A percentile compares a stretch with the other conserved stretches of the same genome.
Evolutionary conservation across 345 rosid species (phyloP).

Genomic region (Clarkia xantiana): DNA sequence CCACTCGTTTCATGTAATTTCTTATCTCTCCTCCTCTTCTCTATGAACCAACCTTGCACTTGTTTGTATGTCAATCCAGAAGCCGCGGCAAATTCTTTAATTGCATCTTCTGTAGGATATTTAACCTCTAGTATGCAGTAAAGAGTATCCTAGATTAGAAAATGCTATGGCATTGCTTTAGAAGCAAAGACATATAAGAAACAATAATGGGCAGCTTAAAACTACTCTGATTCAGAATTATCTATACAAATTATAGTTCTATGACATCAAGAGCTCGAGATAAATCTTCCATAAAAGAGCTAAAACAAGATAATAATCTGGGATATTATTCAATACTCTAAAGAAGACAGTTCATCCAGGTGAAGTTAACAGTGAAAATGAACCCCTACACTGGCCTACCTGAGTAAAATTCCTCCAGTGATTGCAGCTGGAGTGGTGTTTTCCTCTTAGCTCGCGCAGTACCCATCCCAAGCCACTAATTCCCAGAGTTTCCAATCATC

Average conservation of each 20-base stretch:
- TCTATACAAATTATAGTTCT: too few relatives aligned
- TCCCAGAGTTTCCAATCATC: constrained; percentile 7
- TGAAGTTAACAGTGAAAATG: too few relatives aligned
- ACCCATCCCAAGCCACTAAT: not conserved
- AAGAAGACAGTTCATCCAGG: not conserved
- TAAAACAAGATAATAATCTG: too few relatives aligned
- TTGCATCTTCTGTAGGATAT: constrained; percentile 39
- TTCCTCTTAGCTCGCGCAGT: constrained; percentile 48
- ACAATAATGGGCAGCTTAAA: not conserved
- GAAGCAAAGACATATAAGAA: not conserved
- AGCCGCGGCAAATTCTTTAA: constrained; percentile 39
- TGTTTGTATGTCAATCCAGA: constrained; percentile 55
- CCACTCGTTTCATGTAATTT: constrained; percentile 9
- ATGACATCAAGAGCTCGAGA: too few relatives aligned
- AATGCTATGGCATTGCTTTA: not conserved
- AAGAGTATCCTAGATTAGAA: constrained; percentile 5
- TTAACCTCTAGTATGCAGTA: constrained; percentile 34
- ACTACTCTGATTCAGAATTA: too few relatives aligned
- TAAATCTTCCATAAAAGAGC: too few relatives aligned
- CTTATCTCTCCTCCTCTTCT: constrained; percentile 55
- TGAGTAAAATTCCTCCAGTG: constrained; percentile 51
- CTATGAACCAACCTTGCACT: constrained; percentile 63
- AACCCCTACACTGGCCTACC: constrained; percentile 17
- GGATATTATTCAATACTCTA: not conserved
- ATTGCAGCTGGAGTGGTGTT: constrained; percentile 51